Percentiles rank a stretch among this genome's conserved stretches.
Conservation (phyloP, 176 grass and related monocot genomes). For the Thalia dealbata region DNA sequence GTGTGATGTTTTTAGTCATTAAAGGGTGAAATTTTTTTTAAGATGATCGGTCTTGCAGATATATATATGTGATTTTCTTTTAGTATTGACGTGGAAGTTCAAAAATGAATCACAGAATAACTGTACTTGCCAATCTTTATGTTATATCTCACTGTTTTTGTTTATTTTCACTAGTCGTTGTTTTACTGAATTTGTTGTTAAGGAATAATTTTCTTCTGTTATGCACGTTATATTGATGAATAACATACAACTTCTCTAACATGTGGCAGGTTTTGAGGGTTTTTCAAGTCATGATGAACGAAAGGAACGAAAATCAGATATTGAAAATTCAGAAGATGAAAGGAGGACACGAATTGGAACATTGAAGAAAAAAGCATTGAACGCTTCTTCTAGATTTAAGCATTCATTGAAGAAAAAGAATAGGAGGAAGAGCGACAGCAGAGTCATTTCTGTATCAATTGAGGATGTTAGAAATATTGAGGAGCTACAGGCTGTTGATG, state of each 20-base stretch:
- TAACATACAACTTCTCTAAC: neutral
- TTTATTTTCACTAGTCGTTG: too few relatives aligned
- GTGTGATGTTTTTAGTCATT: too few relatives aligned
- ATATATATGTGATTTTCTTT: too few relatives aligned
- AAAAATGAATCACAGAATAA: too few relatives aligned
- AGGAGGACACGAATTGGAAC: conserved; percentile 82
- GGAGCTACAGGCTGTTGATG: conserved; percentile 64
- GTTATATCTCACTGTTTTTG: too few relatives aligned
- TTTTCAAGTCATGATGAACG: conserved; percentile 59
- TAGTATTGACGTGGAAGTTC: too few relatives aligned
- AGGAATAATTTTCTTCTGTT: too few relatives aligned
- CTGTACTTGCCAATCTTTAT: too few relatives aligned
- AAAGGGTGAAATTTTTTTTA: too few relatives aligned
- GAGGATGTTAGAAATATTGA: conserved; percentile 82
- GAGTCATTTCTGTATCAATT: conserved; percentile 84
- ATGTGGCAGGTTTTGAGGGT: conserved; percentile 64
- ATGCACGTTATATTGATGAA: neutral
- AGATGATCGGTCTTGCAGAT: too few relatives aligned
- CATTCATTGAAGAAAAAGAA: conserved; percentile 85
- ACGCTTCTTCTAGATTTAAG: conserved; percentile 72
- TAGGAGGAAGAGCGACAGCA: conserved; percentile 45
- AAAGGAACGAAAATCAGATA: conserved; percentile 58
- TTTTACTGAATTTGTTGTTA: too few relatives aligned
- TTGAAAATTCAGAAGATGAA: conserved; percentile 92
- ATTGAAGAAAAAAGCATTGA: conserved; percentile 90